These are phyloP conservation scores for Pelargonium hybrid DNA, from an alignment of 441 rosid species.

Conservation along the genomic window DNA sequence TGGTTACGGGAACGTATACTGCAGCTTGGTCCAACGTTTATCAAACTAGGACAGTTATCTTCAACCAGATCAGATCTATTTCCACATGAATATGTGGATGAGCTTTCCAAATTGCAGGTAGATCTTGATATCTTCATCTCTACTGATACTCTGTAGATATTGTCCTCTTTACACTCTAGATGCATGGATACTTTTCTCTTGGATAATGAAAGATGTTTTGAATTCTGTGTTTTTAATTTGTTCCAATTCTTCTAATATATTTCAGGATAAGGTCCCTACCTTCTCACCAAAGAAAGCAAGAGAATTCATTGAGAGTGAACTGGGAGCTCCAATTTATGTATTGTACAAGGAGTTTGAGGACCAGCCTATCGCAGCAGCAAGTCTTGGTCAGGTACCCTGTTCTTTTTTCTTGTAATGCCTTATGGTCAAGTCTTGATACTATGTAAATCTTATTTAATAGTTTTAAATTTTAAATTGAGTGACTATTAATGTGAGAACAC, in stretches of 20 bases:
- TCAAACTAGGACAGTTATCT: constrained; percentile 22
- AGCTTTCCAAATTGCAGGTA: constrained; percentile 25
- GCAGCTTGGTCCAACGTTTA: constrained; percentile 25
- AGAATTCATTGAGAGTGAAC: constrained; percentile 20
- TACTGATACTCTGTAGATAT: too few species aligned
- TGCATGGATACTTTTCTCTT: neutral
- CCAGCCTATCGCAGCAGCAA: constrained; percentile 24
- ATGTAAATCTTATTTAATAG: neutral
- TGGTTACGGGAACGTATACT: constrained; percentile 24
- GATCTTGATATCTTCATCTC: neutral
- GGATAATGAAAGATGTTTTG: too few species aligned
- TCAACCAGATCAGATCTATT: constrained; percentile 24
- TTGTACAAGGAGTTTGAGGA: constrained; percentile 25
- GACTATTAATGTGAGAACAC: neutral
- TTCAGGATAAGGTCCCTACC: constrained; percentile 22
- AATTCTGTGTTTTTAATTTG: too few species aligned
- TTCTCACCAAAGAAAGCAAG: constrained; percentile 25
- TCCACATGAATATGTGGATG: constrained; percentile 23
- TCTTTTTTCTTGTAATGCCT: neutral
- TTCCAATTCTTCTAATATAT: neutral
- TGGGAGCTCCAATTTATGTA: constrained; percentile 20
- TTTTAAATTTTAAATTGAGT: neutral
- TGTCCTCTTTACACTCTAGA: neutral
- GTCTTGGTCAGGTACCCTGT: constrained; percentile 22
- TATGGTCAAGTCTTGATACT: neutral